phyloP scores from a whole-genome alignment of 192 early-diverging fungal species.

The Cetraspora pellucida region DNA sequence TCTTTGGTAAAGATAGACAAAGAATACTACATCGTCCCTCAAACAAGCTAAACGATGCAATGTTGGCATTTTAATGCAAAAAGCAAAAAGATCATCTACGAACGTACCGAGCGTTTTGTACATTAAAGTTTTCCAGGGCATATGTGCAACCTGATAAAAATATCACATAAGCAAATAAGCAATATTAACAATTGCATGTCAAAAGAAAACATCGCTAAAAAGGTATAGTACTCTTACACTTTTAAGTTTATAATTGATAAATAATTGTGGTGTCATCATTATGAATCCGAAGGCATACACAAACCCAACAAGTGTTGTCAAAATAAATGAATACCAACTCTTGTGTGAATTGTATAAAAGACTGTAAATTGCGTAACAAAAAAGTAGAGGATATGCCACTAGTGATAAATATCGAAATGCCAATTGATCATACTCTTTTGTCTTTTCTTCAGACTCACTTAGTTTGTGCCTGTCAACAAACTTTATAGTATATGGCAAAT shows the following conservation, averaged over 20 bases:
- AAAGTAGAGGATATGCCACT: constrained; percentile 74
- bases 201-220: not conserved
- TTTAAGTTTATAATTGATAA: constrained; percentile 89
- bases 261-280: constrained; percentile 86
- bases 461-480: constrained; percentile 37
- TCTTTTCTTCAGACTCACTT: constrained; percentile 57
- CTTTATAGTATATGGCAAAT: constrained; percentile 18
- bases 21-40: constrained; percentile 84
- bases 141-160: constrained; percentile 73
- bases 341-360: constrained; percentile 85
- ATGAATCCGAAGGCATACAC: constrained; percentile 87
- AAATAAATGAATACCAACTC: constrained; percentile 88
- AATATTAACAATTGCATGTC: not conserved
- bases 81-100: constrained; percentile 89
- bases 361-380: constrained; percentile 82
- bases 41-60: constrained; percentile 83
- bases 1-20: constrained; percentile 84
- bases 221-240: constrained; percentile 45
- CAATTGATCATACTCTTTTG: constrained; percentile 68
- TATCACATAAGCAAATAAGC: not conserved
- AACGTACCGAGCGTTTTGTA: constrained; percentile 80
- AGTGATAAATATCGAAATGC: constrained; percentile 86
- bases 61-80: constrained; percentile 94
- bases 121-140: constrained; percentile 93
- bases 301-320: constrained; percentile 84